phyloP scores from a whole-genome alignment of 306 rosid species.

The Quercus agrifolia region DNA sequence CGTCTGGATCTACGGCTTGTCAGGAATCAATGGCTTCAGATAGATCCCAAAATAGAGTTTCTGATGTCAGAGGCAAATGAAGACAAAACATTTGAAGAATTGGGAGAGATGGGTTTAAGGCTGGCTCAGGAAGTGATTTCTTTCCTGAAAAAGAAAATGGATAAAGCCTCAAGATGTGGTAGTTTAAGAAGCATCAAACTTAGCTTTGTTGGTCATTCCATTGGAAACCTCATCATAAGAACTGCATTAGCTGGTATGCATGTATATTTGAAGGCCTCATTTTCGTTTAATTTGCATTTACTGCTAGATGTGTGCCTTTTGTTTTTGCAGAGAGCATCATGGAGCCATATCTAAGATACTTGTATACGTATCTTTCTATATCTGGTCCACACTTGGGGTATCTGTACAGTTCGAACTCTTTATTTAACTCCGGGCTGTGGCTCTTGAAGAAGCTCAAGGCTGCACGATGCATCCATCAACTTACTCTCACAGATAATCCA shows the following conservation, averaged over 20 bases:
- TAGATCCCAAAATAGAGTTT: constrained; percentile 78
- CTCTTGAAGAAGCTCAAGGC: constrained; percentile 81
- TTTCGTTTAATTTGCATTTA: constrained; percentile 22
- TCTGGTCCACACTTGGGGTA: constrained; percentile 99
- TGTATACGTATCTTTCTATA: constrained; percentile 76
- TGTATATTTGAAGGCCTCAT: constrained; percentile 7
- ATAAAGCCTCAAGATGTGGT: constrained; percentile 62
- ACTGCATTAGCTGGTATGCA: constrained; percentile 79
- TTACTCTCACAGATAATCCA: constrained; percentile 87
- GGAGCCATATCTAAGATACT: constrained; percentile 75
- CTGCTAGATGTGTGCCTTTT: constrained; percentile 23
- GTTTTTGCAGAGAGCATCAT: constrained; percentile 68
- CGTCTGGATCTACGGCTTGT: constrained; percentile 87
- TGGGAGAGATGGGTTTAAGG: constrained; percentile 92
- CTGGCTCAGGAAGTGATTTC: constrained; percentile 79
- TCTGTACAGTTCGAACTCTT: constrained; percentile 86
- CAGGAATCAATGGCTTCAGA: constrained; percentile 87
- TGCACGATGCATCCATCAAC: constrained; percentile 89
- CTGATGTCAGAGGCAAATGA: constrained; percentile 93
- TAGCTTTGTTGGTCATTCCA: constrained; percentile 98
- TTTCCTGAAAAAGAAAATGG: constrained; percentile 74
- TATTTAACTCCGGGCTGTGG: constrained; percentile 95
- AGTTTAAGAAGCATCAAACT: constrained; percentile 58
- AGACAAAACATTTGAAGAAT: constrained; percentile 87
- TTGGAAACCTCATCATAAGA: constrained; percentile 89